Evolutionary conservation across 192 early-diverging fungal species (phyloP).

Genomic region (Paraglomus occultum): DNA sequence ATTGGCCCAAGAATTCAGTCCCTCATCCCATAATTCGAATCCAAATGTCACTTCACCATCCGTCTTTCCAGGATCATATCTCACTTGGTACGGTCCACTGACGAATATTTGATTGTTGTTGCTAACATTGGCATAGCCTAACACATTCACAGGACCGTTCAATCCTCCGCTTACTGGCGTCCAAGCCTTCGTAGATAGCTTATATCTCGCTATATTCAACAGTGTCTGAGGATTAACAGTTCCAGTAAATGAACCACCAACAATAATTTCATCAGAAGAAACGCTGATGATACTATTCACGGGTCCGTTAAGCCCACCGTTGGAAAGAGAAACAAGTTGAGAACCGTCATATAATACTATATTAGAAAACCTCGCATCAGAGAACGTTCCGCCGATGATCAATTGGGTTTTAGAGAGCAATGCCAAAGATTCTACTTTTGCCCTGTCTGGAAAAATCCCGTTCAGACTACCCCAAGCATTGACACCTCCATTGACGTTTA

Average conservation of each 20-base stretch:
- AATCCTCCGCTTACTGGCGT: slow-evolving; percentile 20
- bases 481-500: not conserved
- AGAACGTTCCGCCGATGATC: slow-evolving; percentile 64
- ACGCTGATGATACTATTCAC: slow-evolving; percentile 44
- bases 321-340: slow-evolving; percentile 25
- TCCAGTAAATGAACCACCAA: slow-evolving; percentile 36
- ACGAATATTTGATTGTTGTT: slow-evolving; percentile 15
- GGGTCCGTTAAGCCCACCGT: slow-evolving; percentile 46
- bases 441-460: slow-evolving; percentile 35
- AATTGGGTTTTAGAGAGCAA: slow-evolving; percentile 40
- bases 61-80: no score
- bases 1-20: not conserved
- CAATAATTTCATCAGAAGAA: slow-evolving; percentile 29
- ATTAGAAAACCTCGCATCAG: slow-evolving; percentile 46
- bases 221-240: not conserved
- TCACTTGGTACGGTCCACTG: no score
- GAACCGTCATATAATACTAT: slow-evolving; percentile 55
- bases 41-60: slow-evolving; percentile 24
- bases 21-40: slow-evolving; percentile 13
- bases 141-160: slow-evolving; percentile 20
- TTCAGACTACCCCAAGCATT: slow-evolving; percentile 22
- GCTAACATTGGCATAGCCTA: not conserved
- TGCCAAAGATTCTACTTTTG: slow-evolving; percentile 49
- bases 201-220: slow-evolving; percentile 27
- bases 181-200: slow-evolving; percentile 10